These are phyloP conservation scores for Panellus pusillus DNA, from an alignment of 768 basidiomycete genomes.

Conservation along the genomic window DNA sequence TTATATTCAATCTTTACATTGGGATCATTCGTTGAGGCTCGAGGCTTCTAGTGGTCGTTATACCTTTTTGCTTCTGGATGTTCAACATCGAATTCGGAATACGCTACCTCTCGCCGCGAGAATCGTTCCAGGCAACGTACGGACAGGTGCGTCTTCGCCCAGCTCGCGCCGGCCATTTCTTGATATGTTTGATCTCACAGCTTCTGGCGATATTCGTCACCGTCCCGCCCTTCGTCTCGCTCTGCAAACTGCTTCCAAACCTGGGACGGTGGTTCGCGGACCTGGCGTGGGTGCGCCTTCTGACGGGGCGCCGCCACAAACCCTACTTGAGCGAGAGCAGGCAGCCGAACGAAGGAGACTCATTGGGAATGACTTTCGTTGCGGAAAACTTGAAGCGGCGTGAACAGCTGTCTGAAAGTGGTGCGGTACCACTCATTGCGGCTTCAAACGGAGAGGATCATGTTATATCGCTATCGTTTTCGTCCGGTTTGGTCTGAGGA, in stretches of 20 bases:
- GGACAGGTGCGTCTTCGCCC: slow-evolving; percentile 9
- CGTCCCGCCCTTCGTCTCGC: slow-evolving; percentile 17
- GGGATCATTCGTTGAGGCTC: too few relatives aligned
- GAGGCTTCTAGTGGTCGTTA: neutral
- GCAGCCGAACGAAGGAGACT: too few relatives aligned
- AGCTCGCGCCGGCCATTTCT: neutral
- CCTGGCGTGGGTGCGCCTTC: slow-evolving; percentile 18
- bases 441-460: too few relatives aligned
- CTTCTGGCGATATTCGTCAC: slow-evolving; percentile 14
- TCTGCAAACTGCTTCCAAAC: slow-evolving; percentile 12
- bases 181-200: neutral
- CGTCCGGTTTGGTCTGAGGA: too few relatives aligned
- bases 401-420: too few relatives aligned
- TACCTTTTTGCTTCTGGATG: slow-evolving; percentile 10
- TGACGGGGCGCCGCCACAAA: slow-evolving; percentile 4
- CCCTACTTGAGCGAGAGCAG: neutral
- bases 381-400: too few relatives aligned
- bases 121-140: slow-evolving; percentile 12
- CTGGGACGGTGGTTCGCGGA: slow-evolving; percentile 15
- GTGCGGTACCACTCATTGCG: too few relatives aligned
- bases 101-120: neutral
- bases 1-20: neutral
- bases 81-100: slow-evolving; percentile 14
- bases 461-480: too few relatives aligned
- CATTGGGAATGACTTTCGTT: too few relatives aligned